phyloP scores from a whole-genome alignment of 148 eudicot genomes.

The Cornus kousa region DNA sequence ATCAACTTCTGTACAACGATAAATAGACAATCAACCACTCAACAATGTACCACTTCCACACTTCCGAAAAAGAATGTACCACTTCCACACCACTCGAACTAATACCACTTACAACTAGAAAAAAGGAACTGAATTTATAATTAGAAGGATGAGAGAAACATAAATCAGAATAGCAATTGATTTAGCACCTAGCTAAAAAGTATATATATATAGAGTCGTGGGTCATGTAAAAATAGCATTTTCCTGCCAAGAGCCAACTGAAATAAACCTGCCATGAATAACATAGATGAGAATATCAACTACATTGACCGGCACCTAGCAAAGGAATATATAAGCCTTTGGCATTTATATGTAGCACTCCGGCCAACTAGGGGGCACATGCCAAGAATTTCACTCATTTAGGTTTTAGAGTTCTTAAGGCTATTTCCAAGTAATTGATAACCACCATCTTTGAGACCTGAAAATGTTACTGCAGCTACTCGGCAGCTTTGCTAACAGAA shows the following conservation, averaged over 20 bases:
- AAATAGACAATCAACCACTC: too few relatives aligned
- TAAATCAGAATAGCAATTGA: neutral
- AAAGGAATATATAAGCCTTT: neutral
- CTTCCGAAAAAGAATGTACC: too few relatives aligned
- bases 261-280: too few relatives aligned
- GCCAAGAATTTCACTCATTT: neutral
- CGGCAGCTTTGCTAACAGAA: too few relatives aligned
- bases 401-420: neutral
- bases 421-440: neutral
- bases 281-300: neutral
- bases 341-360: neutral
- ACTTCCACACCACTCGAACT: constrained; percentile 3
- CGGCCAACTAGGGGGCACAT: neutral
- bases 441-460: too few relatives aligned
- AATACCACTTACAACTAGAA: neutral
- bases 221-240: neutral
- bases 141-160: neutral
- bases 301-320: neutral
- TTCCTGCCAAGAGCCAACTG: neutral
- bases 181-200: neutral
- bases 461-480: too few relatives aligned
- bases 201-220: too few relatives aligned
- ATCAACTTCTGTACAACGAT: too few relatives aligned
- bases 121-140: too few relatives aligned
- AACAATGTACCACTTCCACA: too few relatives aligned